These are phyloP conservation scores for Phytophthora citrophthora DNA, from an alignment of 352 stramenopile genomes.

Conservation along the genomic window DNA sequence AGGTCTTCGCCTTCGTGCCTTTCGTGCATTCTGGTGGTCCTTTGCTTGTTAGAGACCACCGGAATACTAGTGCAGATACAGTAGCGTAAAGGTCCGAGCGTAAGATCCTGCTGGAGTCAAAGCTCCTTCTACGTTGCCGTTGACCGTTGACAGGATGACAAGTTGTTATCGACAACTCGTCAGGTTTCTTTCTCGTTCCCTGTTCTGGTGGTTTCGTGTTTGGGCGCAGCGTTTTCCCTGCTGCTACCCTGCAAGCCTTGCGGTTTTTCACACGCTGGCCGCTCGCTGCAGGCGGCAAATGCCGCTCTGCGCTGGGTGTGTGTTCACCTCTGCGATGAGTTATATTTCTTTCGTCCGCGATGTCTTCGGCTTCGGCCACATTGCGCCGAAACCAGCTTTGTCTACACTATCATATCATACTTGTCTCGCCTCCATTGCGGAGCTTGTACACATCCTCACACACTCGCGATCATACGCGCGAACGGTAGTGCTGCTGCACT, in stretches of 20 bases:
- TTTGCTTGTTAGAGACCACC: not conserved
- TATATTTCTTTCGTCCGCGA: slow-evolving; percentile 37
- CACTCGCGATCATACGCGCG: slow-evolving; percentile 50
- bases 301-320: slow-evolving; percentile 12
- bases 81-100: no score
- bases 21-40: slow-evolving; percentile 20
- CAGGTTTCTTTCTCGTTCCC: no score
- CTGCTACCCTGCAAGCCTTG: not conserved
- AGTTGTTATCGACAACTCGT: no score
- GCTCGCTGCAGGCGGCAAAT: slow-evolving; percentile 5
- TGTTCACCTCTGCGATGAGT: slow-evolving; percentile 34
- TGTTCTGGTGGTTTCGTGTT: slow-evolving; percentile 19
- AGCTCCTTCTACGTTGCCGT: no score
- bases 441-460: slow-evolving; percentile 40
- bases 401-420: slow-evolving; percentile 60
- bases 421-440: slow-evolving; percentile 35
- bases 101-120: no score
- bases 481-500: slow-evolving; percentile 35
- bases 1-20: not conserved
- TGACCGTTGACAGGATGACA: no score
- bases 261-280: slow-evolving; percentile 3
- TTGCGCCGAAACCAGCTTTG: slow-evolving; percentile 35
- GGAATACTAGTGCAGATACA: no score
- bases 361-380: slow-evolving; percentile 27
- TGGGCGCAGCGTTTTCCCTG: slow-evolving; percentile 1